Base-by-base conservation (phyloP, 2,329 filamentous ascomycete genomes). In the Paraphoma chrysanthemicola region DNA sequence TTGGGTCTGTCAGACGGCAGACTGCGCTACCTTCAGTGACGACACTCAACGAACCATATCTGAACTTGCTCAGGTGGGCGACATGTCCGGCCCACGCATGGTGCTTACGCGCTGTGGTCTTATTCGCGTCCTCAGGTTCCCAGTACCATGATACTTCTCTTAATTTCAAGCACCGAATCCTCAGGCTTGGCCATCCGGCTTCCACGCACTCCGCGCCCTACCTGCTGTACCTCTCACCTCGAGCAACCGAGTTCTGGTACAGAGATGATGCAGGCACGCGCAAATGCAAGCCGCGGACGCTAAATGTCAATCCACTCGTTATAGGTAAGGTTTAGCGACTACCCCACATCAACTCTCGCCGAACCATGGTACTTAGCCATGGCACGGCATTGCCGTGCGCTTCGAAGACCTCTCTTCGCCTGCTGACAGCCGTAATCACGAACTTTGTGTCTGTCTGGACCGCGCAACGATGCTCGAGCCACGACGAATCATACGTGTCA, bases 311-410 rank as follows among this genome's bases (percentile, higher is more conserved):
- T 41, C 7, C 51, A 10, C 29, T 59, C 48, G 57, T 55, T 52
- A 17, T 48, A 54, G 54, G 49, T 59, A 59, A 47, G 48, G 54
- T 54, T 55, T 59, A 48, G 56, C 52, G 56, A 56, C 36, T 53
- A 61, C 66, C 60, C 63, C 64, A 69, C 66, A 63, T 60, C 56
- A 54, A 29, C 56, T 2, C 56, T 51, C 41, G 56, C 23, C 44
- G 31, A 52, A 63, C 63, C 64, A 66, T 60, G 63, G 64, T 47
- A 63, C 66, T 51, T 49, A 51, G 44, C 47, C 47, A 51, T 57
- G 54, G 56, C 51, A 60, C 63, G 57, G 66, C 18, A 59, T 48
- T 62, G 56, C 63, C 60, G 59, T 57, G 33, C 14, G 33, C 23
- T 23, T 23, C 23, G 23, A 23, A 23, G 33, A 36, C 33, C 14